Percentiles rank a stretch among this genome's conserved stretches.
Conservation (phyloP, 225 moss, liverwort and hornwort genomes). For the Pleurozium schreberi region DNA sequence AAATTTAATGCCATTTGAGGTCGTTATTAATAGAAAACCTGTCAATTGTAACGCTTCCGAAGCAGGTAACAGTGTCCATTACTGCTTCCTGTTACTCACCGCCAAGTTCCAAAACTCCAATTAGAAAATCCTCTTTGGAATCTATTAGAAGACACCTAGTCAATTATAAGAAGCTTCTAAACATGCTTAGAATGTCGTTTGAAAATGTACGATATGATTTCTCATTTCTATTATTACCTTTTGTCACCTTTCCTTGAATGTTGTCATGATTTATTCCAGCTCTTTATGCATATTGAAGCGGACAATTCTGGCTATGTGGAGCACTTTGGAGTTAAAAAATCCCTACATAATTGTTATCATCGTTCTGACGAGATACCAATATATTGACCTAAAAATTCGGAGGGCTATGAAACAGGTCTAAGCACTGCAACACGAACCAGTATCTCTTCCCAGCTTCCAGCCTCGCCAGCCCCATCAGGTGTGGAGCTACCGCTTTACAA, state of each 20-base stretch:
- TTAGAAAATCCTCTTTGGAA: background rate
- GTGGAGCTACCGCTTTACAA: slow-evolving; percentile 52
- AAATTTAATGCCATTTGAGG: background rate
- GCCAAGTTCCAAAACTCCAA: background rate
- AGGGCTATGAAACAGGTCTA: background rate
- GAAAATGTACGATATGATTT: background rate
- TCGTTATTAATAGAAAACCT: background rate
- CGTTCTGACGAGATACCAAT: background rate
- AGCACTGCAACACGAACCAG: background rate
- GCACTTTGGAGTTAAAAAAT: background rate
- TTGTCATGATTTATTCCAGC: background rate
- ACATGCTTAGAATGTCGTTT: background rate
- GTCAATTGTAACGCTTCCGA: background rate
- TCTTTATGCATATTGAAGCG: background rate
- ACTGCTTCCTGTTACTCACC: background rate
- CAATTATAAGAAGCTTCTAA: background rate
- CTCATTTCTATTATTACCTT: background rate
- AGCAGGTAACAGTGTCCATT: background rate
- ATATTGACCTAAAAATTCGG: background rate
- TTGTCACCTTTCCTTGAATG: background rate
- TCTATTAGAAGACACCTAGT: too few relatives aligned
- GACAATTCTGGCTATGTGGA: background rate
- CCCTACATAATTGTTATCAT: background rate
- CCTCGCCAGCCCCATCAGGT: slow-evolving; percentile 41
- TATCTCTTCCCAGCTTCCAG: background rate